Percentiles rank a stretch among this genome's conserved stretches.
These are phyloP conservation scores for Colletotrichum truncatum DNA, from an alignment of 2,329 filamentous ascomycete species.

Conservation along the genomic window DNA sequence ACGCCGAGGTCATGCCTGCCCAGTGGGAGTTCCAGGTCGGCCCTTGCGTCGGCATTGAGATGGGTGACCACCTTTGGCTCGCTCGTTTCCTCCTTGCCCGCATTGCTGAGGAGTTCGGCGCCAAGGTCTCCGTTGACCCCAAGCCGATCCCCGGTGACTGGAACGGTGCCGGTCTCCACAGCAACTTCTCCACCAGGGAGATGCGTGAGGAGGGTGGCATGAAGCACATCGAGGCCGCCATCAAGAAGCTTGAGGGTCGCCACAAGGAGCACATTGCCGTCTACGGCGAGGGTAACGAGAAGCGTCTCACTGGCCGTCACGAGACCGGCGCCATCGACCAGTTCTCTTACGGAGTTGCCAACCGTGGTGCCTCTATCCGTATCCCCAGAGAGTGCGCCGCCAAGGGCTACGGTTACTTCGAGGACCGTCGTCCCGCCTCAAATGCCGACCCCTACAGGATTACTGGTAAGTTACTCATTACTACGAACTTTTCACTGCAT, in stretches of 20 bases:
- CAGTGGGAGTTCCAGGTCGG: slow-evolving; percentile 99
- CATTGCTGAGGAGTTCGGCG: slow-evolving; percentile 95
- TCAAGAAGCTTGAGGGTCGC: slow-evolving; percentile 83
- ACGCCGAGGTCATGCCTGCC: slow-evolving; percentile 97
- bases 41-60: slow-evolving; percentile 85
- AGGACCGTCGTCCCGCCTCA: slow-evolving; percentile 83
- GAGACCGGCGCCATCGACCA: slow-evolving; percentile 95
- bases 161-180: slow-evolving; percentile 96
- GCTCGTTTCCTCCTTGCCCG: slow-evolving; percentile 83
- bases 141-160: slow-evolving; percentile 90
- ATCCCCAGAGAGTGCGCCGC: slow-evolving; percentile 86
- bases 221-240: slow-evolving; percentile 89
- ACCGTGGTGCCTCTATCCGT: slow-evolving; percentile 93
- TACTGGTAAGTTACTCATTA: slow-evolving; percentile 11
- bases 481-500: not conserved
- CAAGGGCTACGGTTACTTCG: slow-evolving; percentile 95
- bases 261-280: slow-evolving; percentile 89
- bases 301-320: slow-evolving; percentile 90
- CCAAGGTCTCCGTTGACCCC: slow-evolving; percentile 92
- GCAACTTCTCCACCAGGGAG: slow-evolving; percentile 89
- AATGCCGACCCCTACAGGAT: slow-evolving; percentile 47
- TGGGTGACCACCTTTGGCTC: slow-evolving; percentile 98
- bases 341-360: slow-evolving; percentile 94
- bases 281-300: slow-evolving; percentile 95
- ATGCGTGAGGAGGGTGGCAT: slow-evolving; percentile 91